These are phyloP conservation scores for Hygrophila difformis DNA, from an alignment of 257 asterid species.

Conservation along the genomic window DNA sequence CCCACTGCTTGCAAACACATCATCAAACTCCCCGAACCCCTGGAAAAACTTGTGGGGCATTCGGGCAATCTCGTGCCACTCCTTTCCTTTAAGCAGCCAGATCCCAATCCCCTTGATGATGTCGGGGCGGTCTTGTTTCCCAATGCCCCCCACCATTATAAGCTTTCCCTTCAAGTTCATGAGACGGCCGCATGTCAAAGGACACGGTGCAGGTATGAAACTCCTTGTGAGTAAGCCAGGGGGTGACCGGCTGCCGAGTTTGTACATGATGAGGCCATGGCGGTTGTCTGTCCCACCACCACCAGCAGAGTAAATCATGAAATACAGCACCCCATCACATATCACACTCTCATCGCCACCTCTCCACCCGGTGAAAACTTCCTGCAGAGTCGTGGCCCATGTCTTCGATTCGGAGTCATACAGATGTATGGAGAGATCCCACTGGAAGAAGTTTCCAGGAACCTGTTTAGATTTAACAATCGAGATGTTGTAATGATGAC, in stretches of 20 bases:
- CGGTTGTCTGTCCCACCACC: slow-evolving; percentile 51
- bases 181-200: slow-evolving; percentile 85
- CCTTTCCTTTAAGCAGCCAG: slow-evolving; percentile 66
- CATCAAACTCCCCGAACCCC: slow-evolving; percentile 94
- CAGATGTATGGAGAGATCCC: slow-evolving; percentile 77
- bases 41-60: slow-evolving; percentile 87
- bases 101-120: slow-evolving; percentile 87
- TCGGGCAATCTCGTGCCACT: slow-evolving; percentile 70
- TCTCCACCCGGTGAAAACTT: slow-evolving; percentile 78
- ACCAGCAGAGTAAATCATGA: slow-evolving; percentile 66
- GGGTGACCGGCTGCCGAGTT: slow-evolving; percentile 31
- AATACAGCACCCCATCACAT: slow-evolving; percentile 62
- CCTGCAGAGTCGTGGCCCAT: slow-evolving; percentile 54
- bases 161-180: slow-evolving; percentile 77
- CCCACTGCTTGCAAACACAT: slow-evolving; percentile 92
- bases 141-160: slow-evolving; percentile 91
- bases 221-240: slow-evolving; percentile 46
- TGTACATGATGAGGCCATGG: slow-evolving; percentile 61
- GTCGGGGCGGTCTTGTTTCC: slow-evolving; percentile 71
- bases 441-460: slow-evolving; percentile 65
- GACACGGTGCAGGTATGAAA: slow-evolving; percentile 67
- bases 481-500: slow-evolving; percentile 39
- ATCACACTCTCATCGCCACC: slow-evolving; percentile 92
- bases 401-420: slow-evolving; percentile 47
- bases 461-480: slow-evolving; percentile 79